Evolutionary conservation across 495 filamentous ascomycete genomes (phyloP).

Genomic region (Aspergillus bertholletiae): DNA sequence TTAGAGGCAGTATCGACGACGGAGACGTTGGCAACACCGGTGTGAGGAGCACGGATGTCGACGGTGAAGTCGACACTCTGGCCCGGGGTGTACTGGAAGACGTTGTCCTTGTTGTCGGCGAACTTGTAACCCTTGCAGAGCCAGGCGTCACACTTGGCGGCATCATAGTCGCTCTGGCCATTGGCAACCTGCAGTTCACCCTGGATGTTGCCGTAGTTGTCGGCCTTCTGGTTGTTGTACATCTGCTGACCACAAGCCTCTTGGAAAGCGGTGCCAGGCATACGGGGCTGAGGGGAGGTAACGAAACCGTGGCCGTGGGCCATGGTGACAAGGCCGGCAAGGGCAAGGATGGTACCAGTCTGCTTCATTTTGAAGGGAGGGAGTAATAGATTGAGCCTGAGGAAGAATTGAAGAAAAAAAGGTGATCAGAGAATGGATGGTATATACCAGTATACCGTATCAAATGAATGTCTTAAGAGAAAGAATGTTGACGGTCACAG

Average conservation of each 20-base stretch:
- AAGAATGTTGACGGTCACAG: conserved; percentile 34
- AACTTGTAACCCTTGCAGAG: conserved; percentile 73
- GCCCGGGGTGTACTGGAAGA: conserved; percentile 58
- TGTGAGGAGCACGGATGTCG: conserved; percentile 61
- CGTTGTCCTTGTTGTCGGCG: conserved; percentile 64
- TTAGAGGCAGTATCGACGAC: conserved; percentile 62
- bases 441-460: conserved; percentile 34
- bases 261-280: conserved; percentile 56
- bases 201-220: conserved; percentile 68
- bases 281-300: conserved; percentile 52
- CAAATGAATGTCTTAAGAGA: conserved; percentile 20
- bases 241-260: conserved; percentile 62
- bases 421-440: conserved; percentile 23
- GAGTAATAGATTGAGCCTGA: neutral
- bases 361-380: conserved; percentile 34
- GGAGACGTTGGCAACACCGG: conserved; percentile 65
- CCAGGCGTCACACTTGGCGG: conserved; percentile 58
- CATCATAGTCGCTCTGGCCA: conserved; percentile 55
- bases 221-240: conserved; percentile 54
- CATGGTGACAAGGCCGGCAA: conserved; percentile 49
- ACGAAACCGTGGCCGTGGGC: conserved; percentile 63
- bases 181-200: conserved; percentile 56
- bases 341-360: conserved; percentile 25
- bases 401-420: conserved; percentile 5
- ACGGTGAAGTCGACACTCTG: conserved; percentile 57